Evolutionary conservation across 2,329 filamentous ascomycete species (phyloP), one percentile per base, ranked within the genome.

Genomic region (Annulohypoxylon truncatum): DNA sequence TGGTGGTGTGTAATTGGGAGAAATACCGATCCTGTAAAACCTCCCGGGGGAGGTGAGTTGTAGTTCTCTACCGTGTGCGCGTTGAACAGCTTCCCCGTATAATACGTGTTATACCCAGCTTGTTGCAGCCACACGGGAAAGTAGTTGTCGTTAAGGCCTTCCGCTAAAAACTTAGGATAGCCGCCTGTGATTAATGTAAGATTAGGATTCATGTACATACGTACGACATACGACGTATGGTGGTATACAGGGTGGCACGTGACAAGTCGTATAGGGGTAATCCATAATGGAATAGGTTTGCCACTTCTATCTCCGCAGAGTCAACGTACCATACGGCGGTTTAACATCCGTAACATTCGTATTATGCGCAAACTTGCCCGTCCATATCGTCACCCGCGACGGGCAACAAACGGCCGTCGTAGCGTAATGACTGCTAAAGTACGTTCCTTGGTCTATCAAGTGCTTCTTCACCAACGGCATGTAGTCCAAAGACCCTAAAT

Each of bases 311-410:
- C 51, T 13, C 31, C 7, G 8, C 12, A 8, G 29, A 24, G 28
- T n/a, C 35, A 40, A 62, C 77, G 52, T 77, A 85, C 84, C 86
- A 66, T 87, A 85, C 4, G 86, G 87, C 20, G 85, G 77, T 40
- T 52, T 73, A 5, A 82, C 75, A 44, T 82, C 79, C 1, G 88
- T 90, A 2, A 90, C 86, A 72, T 90, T 89, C 1, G 87, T 89
- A 65, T 89, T 89, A 69, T 90, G 88, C 1, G 87, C 84, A 8
- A 84, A 82, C 70, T 82, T 83, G 1, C 87, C 87, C 0, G 87
- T 89, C 82, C 83, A 86, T 8, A 89, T 73, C 33, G 81, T 85
- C 2, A 88, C 87, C 13, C 87, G 79, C 0, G 85, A 87, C 10
- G 73, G 73, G 42, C 73, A 75, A 29, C 73, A 75, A 18, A 75